phyloP scores from a whole-genome alignment of 2,329 filamentous ascomycete genomes.

The Fusarium begoniae region DNA sequence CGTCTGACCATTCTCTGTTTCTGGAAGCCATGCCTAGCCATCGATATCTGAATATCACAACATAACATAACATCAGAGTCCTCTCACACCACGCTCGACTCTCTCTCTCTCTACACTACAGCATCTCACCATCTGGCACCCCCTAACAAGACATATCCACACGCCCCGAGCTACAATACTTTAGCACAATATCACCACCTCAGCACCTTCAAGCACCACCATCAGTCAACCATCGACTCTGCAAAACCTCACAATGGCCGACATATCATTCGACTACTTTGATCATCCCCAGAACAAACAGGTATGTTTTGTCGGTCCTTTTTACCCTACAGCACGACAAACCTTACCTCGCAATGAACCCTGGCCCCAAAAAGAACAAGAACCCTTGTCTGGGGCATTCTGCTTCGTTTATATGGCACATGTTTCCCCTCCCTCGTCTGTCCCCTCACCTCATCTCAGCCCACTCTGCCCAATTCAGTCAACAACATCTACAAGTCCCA shows the following conservation, averaged over 20 bases:
- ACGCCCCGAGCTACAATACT: conserved; percentile 23
- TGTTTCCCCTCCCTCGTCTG: conserved; percentile 27
- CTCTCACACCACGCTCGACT: conserved; percentile 21
- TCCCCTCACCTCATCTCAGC: conserved; percentile 37
- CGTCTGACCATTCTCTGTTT: conserved; percentile 41
- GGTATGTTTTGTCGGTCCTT: conserved; percentile 34
- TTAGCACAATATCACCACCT: conserved; percentile 22
- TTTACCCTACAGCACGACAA: neutral
- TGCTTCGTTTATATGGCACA: conserved; percentile 41
- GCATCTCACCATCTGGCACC: neutral
- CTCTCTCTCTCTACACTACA: neutral
- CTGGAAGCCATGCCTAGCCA: conserved; percentile 24
- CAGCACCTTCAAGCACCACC: conserved; percentile 13
- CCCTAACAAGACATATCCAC: neutral
- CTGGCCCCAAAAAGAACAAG: neutral
- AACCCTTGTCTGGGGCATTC: conserved; percentile 39
- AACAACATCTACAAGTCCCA: conserved; percentile 3
- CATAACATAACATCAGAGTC: conserved; percentile 32
- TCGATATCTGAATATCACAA: conserved; percentile 23
- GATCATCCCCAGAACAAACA: conserved; percentile 42
- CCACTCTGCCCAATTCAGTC: conserved; percentile 29
- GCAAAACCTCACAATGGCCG: conserved; percentile 34
- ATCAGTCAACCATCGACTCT: conserved; percentile 33
- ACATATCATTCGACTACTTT: conserved; percentile 44
- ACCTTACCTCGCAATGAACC: neutral